These are phyloP conservation scores for Hyphopichia buzzinii DNA, from an alignment of 1,139 yeast genomes.

Conservation along the genomic window DNA sequence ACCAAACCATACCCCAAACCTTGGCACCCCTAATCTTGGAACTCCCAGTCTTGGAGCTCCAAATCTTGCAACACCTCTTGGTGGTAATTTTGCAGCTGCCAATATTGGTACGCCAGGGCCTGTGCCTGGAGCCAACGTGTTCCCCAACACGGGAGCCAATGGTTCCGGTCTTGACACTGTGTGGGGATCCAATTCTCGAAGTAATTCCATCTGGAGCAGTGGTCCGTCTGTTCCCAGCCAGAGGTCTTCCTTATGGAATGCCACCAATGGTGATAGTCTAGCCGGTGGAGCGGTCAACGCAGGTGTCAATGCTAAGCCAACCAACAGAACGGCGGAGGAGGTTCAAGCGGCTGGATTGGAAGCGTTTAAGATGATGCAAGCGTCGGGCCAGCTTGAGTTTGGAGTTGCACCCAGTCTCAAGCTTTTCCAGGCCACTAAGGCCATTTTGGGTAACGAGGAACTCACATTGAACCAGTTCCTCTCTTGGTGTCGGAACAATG, in stretches of 20 bases:
- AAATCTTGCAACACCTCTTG: background rate
- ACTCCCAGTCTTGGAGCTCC: background rate
- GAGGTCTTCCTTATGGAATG: background rate
- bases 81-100: conserved; percentile 1
- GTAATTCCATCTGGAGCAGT: conserved; percentile 34
- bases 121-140: background rate
- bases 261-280: background rate
- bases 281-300: background rate
- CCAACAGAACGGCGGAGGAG: conserved; percentile 9
- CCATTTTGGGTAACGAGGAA: conserved; percentile 21
- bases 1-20: conserved; percentile 1
- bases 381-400: conserved; percentile 34
- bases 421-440: conserved; percentile 33
- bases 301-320: background rate
- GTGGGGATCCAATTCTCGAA: conserved; percentile 25
- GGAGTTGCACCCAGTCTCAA: conserved; percentile 37
- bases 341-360: conserved; percentile 31
- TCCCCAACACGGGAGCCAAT: background rate
- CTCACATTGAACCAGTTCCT: conserved; percentile 46
- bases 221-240: conserved; percentile 5
- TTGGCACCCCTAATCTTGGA: background rate
- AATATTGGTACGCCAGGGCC: background rate
- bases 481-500: conserved; percentile 28
- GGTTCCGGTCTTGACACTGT: conserved; percentile 7
- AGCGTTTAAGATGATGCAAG: conserved; percentile 34